A percentile compares a stretch with the other conserved stretches of the same genome.
Evolutionary conservation across 345 rosid species (phyloP).

Genomic region (Melaleuca alternifolia): DNA sequence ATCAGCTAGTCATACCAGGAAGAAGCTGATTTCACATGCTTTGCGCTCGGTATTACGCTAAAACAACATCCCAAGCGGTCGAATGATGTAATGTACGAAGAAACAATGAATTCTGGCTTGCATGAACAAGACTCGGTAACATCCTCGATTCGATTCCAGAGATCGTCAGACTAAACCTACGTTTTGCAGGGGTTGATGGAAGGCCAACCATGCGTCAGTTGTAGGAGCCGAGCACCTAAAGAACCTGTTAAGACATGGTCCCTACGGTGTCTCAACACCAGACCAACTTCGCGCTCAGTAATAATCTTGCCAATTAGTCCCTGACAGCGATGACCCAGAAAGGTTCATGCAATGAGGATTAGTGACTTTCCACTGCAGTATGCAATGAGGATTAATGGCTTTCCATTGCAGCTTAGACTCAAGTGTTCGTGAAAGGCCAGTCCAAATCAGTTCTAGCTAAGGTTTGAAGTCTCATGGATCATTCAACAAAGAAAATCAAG

Average conservation of each 20-base stretch:
- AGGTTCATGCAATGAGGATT: not conserved
- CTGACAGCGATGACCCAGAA: not conserved
- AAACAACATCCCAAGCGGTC: no score
- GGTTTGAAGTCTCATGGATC: not conserved
- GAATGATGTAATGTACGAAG: no score
- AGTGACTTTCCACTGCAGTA: not conserved
- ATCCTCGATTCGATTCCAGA: not conserved
- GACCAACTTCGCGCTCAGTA: not conserved
- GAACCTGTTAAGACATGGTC: not conserved
- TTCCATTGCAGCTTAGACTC: not conserved
- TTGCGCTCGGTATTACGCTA: no score
- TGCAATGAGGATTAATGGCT: not conserved
- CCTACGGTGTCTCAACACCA: not conserved
- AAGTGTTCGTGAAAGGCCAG: not conserved
- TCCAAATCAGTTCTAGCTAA: not conserved
- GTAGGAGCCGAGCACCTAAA: not conserved
- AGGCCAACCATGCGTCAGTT: not conserved
- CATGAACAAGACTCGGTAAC: no score
- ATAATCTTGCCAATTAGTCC: not conserved
- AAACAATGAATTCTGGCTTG: no score
- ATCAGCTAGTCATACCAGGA: no score
- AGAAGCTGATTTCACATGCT: no score
- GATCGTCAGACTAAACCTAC: not conserved
- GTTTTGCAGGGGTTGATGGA: not conserved
- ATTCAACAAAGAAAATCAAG: not conserved